Evolutionary conservation across 148 eudicot species (phyloP).

Genomic region (Nepenthes gracilis): DNA sequence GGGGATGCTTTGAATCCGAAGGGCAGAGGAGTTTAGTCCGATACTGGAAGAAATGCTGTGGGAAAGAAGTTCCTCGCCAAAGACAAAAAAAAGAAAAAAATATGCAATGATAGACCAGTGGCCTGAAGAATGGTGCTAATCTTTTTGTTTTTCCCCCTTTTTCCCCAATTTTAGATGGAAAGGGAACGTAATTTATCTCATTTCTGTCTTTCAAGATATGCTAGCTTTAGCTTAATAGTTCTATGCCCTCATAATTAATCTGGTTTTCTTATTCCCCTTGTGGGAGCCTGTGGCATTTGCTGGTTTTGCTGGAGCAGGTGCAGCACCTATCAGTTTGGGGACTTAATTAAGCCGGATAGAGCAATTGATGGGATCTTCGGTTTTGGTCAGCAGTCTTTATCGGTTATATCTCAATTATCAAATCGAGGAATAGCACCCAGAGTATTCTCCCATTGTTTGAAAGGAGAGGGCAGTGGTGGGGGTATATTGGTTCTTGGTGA

Average conservation of each 20-base stretch:
- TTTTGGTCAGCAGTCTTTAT: constrained; percentile 67
- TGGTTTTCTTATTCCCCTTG: background rate
- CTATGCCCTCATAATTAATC: background rate
- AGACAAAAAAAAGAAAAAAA: too few species aligned
- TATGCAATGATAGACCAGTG: too few species aligned
- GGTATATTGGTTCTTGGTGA: constrained; percentile 95
- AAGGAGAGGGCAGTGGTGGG: constrained; percentile 79
- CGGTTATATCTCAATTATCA: constrained; percentile 74
- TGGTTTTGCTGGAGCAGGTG: constrained; percentile 34
- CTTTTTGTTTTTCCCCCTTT: background rate
- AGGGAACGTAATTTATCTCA: background rate
- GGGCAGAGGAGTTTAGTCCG: too few species aligned
- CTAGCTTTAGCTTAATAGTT: background rate
- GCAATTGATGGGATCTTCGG: constrained; percentile 94
- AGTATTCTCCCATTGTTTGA: constrained; percentile 86
- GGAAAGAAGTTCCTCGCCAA: too few species aligned
- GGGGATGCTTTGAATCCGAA: too few species aligned
- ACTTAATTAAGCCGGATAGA: constrained; percentile 57
- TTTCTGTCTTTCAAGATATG: background rate
- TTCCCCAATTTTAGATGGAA: background rate
- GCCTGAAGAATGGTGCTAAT: background rate
- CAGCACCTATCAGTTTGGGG: constrained; percentile 70
- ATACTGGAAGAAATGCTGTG: too few species aligned
- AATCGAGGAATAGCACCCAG: constrained; percentile 70
- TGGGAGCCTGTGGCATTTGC: background rate